Evolutionary conservation across 2,329 filamentous ascomycete genomes (phyloP).

Genomic region (Colletotrichum trifolii): DNA sequence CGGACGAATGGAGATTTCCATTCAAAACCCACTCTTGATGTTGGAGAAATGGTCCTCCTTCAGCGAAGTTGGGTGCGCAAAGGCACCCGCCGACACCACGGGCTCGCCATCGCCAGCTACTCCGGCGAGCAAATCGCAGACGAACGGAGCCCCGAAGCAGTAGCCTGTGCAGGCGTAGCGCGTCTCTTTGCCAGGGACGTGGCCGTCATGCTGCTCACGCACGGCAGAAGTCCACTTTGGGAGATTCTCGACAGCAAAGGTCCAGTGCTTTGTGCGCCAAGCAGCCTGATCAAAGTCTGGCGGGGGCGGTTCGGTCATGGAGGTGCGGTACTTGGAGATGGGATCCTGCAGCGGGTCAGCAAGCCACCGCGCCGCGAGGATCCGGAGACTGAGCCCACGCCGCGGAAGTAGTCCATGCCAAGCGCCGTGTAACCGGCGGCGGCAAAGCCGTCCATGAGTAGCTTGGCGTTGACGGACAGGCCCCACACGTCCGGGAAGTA

Average conservation of each 20-base stretch:
- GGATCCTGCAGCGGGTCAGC: slow-evolving; percentile 48
- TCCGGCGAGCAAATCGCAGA: slow-evolving; percentile 45
- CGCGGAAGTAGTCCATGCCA: slow-evolving; percentile 58
- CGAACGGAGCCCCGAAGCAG: slow-evolving; percentile 57
- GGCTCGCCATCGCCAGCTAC: slow-evolving; percentile 21
- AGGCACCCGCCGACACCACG: slow-evolving; percentile 54
- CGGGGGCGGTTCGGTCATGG: slow-evolving; percentile 39
- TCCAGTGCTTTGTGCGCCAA: slow-evolving; percentile 58
- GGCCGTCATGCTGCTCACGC: slow-evolving; percentile 47
- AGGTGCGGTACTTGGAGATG: slow-evolving; percentile 52
- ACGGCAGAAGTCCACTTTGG: slow-evolving; percentile 56
- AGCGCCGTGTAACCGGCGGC: slow-evolving; percentile 55
- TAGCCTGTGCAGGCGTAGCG: slow-evolving; percentile 56
- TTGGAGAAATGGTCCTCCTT: slow-evolving; percentile 57
- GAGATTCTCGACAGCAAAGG: slow-evolving; percentile 54
- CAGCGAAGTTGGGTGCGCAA: slow-evolving; percentile 62
- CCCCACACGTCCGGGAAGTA: slow-evolving; percentile 60
- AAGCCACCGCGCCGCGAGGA: accelerated
- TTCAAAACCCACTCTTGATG: slow-evolving; percentile 46
- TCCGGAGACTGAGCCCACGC: slow-evolving; percentile 42
- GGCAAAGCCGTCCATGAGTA: slow-evolving; percentile 60
- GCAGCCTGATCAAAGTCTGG: slow-evolving; percentile 58
- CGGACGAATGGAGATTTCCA: no score
- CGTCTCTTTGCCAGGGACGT: slow-evolving; percentile 36
- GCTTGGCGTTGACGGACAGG: slow-evolving; percentile 53